phyloP scores from a whole-genome alignment of 108 stramenopile species.

The Skeletonema menzelii region DNA sequence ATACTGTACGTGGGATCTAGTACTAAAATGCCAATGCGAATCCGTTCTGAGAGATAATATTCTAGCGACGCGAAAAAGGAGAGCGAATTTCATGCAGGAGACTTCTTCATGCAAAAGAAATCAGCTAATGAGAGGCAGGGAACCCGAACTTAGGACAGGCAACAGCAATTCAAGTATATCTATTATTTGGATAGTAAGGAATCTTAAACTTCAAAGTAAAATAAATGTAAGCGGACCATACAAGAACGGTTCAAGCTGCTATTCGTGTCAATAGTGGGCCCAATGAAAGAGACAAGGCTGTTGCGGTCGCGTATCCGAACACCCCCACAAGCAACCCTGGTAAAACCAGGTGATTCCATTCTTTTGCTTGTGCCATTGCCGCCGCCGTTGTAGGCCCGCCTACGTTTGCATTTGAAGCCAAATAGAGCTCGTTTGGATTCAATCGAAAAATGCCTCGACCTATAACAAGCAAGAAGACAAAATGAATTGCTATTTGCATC shows the following conservation, averaged over 20 bases:
- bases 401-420: conserved; percentile 92
- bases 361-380: conserved; percentile 92
- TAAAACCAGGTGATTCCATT: conserved; percentile 84
- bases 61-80: no score
- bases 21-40: no score
- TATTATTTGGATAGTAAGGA: no score
- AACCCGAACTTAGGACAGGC: no score
- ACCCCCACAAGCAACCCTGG: conserved; percentile 89
- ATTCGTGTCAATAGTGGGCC: conserved; percentile 62
- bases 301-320: conserved; percentile 91
- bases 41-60: no score
- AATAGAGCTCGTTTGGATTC: conserved; percentile 68
- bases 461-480: conserved; percentile 61
- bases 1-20: no score
- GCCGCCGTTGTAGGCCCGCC: conserved; percentile 94
- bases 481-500: conserved; percentile 85
- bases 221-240: no score
- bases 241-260: background rate
- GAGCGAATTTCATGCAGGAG: no score
- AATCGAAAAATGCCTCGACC: conserved; percentile 72
- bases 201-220: no score
- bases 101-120: no score
- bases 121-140: no score
- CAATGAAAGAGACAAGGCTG: conserved; percentile 79
- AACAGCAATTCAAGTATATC: no score